phyloP scores from a whole-genome alignment of 139 green algal genomes.

The Coelastrella sp. region DNA sequence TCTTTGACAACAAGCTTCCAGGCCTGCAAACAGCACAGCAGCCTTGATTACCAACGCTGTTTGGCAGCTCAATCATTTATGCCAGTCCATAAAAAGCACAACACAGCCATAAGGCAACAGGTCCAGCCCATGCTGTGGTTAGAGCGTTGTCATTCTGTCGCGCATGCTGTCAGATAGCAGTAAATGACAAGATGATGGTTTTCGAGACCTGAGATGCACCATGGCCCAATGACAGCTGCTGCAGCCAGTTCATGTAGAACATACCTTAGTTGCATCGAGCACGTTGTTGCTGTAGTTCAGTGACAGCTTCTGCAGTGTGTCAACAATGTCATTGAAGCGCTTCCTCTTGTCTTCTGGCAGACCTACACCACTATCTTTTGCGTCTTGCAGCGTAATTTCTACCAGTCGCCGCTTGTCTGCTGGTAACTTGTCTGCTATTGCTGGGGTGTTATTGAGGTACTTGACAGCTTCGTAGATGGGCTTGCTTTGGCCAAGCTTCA shows the following conservation, averaged over 20 bases:
- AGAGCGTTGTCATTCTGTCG: no score
- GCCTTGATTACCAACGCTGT: no score
- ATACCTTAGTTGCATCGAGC: conserved; percentile 48
- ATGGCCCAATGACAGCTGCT: no score
- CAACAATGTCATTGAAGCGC: conserved; percentile 20
- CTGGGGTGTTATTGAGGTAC: conserved; percentile 68
- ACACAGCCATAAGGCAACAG: no score
- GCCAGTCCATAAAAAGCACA: no score
- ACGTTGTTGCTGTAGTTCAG: conserved; percentile 94
- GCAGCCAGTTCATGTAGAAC: no score
- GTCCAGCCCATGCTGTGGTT: no score
- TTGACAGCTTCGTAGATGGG: conserved; percentile 83
- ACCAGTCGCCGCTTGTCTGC: conserved; percentile 67
- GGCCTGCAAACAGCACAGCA: background rate
- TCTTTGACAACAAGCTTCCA: conserved; percentile 26
- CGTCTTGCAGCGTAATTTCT: background rate
- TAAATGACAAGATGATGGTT: no score
- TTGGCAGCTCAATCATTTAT: no score
- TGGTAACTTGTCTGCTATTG: conserved; percentile 66
- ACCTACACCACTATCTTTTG: conserved; percentile 12
- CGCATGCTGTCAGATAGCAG: no score
- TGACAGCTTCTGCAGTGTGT: conserved; percentile 32
- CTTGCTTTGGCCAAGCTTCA: conserved; percentile 78
- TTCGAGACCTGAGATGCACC: no score
- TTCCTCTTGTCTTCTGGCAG: conserved; percentile 8